Evolutionary conservation across 495 filamentous ascomycete genomes (phyloP), one percentile per base, ranked within the genome.

Genomic region (Penicillium desertorum): DNA sequence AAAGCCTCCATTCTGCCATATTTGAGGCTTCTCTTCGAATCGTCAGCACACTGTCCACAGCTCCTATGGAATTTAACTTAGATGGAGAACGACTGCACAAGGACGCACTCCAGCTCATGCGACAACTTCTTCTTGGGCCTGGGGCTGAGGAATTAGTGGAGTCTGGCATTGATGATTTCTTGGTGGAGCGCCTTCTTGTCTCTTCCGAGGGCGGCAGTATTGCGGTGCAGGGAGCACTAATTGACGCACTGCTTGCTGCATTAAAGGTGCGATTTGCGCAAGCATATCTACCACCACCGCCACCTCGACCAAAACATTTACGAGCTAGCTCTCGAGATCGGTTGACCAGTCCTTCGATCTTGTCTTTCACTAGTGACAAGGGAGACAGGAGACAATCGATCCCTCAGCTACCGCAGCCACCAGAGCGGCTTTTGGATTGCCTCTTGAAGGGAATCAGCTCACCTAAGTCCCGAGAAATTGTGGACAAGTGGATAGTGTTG

Each of bases 401-500:
- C 30, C 59, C 66, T 12, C 47, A 63, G 7, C 41, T 72, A 41
- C 77, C 82, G 20, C 75, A 71, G 43, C 89, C 90, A n/a, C 89
- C 91, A 4, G 78, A 85, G 3, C 80, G 86, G 36, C 76, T 98
- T 30, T 72, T 98, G 10, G 89, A 90, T 53, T 96, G 90, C 65
- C 81, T 99, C 37, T 81, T 90, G 30, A 84, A 83, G 42, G 94
- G 90, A 5, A 88, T 99, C 58, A 84, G 89, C 47, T 88, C 91
- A 16, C 65, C 79, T 12, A 87, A 80, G 50, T 91, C 88, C 54
- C 84, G 89, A 19, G 81, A 84, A 19, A 86, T 93, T 20, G 77
- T 99, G 32, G 91, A 97, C 57, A 90, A 88, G 60, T 99, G 94
- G 94, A 84, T 96, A 20, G 78, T 82, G 36, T 88, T 99, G 50